Evolutionary conservation across 805 yeast species (phyloP).

Genomic region (Yamadazyma laniorum): DNA sequence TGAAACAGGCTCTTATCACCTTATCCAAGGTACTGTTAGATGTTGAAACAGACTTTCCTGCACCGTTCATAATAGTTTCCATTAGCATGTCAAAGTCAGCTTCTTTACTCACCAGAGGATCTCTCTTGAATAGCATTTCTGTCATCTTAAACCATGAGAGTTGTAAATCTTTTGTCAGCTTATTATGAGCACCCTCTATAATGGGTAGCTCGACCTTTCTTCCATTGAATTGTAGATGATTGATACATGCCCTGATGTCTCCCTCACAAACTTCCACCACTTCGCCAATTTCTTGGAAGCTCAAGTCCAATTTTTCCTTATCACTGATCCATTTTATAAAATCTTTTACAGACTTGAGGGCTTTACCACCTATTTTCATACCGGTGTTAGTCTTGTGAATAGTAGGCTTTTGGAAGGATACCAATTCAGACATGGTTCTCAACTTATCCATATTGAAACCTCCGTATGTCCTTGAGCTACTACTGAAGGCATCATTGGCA

Average conservation of each 20-base stretch:
- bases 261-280: conserved; percentile 71
- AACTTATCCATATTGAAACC: conserved; percentile 66
- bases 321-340: conserved; percentile 48
- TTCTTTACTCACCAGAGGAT: conserved; percentile 43
- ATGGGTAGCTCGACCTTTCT: conserved; percentile 15
- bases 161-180: conserved; percentile 54
- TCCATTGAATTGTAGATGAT: conserved; percentile 68
- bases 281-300: conserved; percentile 55
- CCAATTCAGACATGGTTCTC: conserved; percentile 69
- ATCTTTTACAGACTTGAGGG: conserved; percentile 36
- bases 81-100: conserved; percentile 50
- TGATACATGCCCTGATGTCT: conserved; percentile 83
- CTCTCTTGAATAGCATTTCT: conserved; percentile 57
- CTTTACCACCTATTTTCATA: conserved; percentile 37
- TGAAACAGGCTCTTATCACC: conserved; percentile 70
- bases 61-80: conserved; percentile 42
- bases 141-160: conserved; percentile 67
- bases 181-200: not conserved
- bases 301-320: conserved; percentile 50
- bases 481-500: conserved; percentile 81
- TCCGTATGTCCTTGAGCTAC: conserved; percentile 23
- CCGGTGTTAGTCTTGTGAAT: conserved; percentile 43
- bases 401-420: conserved; percentile 62
- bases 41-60: conserved; percentile 36
- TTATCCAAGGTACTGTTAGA: conserved; percentile 51